Evolutionary conservation across 176 grass and related monocot species (phyloP).

Genomic region (maize (Zea mays)): DNA sequence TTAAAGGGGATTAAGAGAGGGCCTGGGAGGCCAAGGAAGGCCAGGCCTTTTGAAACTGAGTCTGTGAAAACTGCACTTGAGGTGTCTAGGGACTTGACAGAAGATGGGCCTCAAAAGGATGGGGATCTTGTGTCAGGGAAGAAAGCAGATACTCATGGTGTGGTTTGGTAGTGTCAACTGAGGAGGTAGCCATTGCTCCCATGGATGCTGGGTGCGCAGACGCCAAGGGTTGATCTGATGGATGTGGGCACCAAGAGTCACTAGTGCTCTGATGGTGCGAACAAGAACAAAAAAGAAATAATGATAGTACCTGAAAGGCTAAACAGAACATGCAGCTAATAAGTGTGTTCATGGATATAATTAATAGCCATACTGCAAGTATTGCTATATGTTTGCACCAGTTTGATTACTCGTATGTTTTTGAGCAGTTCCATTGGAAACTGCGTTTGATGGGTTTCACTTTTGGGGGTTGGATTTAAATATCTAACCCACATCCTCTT

Average conservation of each 20-base stretch:
- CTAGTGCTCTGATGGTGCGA: background rate
- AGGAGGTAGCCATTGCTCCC: background rate
- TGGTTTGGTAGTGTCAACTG: background rate
- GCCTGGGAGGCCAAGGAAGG: background rate
- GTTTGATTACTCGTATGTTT: slow-evolving; percentile 11
- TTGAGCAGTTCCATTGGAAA: background rate
- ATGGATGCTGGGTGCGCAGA: slow-evolving; percentile 1
- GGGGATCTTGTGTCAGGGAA: background rate
- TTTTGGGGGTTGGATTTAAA: background rate
- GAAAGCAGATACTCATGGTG: slow-evolving; percentile 10
- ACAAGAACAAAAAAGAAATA: background rate
- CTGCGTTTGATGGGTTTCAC: slow-evolving; percentile 16
- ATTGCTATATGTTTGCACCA: slow-evolving; percentile 24
- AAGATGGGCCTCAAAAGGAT: background rate
- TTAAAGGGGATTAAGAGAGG: no score
- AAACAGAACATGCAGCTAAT: background rate
- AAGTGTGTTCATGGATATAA: slow-evolving; percentile 3
- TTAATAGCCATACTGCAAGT: slow-evolving; percentile 13
- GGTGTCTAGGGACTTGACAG: slow-evolving; percentile 16
- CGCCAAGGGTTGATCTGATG: background rate
- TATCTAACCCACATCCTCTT: background rate
- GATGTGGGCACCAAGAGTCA: background rate
- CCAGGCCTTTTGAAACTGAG: background rate
- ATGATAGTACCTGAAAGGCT: slow-evolving; percentile 7
- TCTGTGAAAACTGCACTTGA: slow-evolving; percentile 5